Evolutionary conservation across 768 basidiomycete species (phyloP).

Genomic region (Phlebiopsis flavidoalba): DNA sequence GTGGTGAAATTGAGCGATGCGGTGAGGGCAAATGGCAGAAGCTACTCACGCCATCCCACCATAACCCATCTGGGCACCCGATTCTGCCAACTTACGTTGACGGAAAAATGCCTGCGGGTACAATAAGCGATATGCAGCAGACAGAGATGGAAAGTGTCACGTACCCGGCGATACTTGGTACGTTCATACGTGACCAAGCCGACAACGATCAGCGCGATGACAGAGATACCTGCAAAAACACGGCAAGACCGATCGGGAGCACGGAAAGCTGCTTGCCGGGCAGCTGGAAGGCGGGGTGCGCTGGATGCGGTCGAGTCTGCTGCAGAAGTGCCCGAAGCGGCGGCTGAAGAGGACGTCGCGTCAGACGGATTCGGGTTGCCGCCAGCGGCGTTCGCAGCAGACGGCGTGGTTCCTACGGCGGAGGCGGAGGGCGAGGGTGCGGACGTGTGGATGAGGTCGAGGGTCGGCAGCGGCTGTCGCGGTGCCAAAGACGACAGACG

Average conservation of each 20-base stretch:
- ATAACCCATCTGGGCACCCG: slow-evolving; percentile 53
- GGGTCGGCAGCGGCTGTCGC: not conserved
- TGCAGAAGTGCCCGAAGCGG: slow-evolving; percentile 29
- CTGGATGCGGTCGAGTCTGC: slow-evolving; percentile 27
- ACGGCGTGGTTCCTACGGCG: slow-evolving; percentile 2
- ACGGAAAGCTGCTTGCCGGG: slow-evolving; percentile 74
- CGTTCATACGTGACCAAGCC: slow-evolving; percentile 85
- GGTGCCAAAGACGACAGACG: slow-evolving; percentile 12
- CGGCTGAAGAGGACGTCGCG: slow-evolving; percentile 29
- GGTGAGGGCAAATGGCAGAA: not conserved
- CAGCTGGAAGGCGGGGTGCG: slow-evolving; percentile 44
- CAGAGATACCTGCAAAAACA: slow-evolving; percentile 83
- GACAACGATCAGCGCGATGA: slow-evolving; percentile 76
- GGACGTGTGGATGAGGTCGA: not conserved
- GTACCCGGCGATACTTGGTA: slow-evolving; percentile 78
- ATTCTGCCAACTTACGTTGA: slow-evolving; percentile 66
- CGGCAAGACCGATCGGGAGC: slow-evolving; percentile 76
- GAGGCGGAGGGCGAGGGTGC: not conserved
- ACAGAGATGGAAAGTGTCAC: slow-evolving; percentile 16
- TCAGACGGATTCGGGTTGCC: slow-evolving; percentile 6
- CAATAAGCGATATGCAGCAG: not conserved
- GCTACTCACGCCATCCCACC: slow-evolving; percentile 41
- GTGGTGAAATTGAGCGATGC: not conserved
- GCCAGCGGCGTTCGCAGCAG: slow-evolving; percentile 11
- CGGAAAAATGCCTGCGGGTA: slow-evolving; percentile 61